phyloP scores from a whole-genome alignment of 352 stramenopile species.

The Thalassiosira livingstoniorum region DNA sequence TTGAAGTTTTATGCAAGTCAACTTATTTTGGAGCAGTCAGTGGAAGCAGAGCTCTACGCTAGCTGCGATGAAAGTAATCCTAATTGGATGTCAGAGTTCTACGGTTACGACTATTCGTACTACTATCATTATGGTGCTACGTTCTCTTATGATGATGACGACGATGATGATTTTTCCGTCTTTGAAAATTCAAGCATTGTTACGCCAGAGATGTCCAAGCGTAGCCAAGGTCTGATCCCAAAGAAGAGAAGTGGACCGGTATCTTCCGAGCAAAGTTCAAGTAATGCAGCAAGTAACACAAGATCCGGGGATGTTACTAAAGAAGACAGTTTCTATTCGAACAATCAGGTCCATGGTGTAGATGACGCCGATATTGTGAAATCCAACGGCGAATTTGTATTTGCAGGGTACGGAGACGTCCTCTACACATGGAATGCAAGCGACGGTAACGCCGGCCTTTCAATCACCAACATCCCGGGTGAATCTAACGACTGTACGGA shows the following conservation, averaged over 20 bases:
- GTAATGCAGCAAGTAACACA: background rate
- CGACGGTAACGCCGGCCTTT: background rate
- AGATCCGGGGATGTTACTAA: background rate
- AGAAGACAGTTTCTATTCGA: conserved; percentile 8
- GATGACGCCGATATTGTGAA: conserved; percentile 2
- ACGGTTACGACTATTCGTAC: conserved; percentile 13
- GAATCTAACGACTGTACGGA: background rate
- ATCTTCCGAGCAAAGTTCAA: background rate
- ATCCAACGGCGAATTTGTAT: conserved; percentile 4
- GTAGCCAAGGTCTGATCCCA: background rate
- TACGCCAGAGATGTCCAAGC: background rate
- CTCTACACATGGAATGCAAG: background rate
- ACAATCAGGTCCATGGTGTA: conserved; percentile 2
- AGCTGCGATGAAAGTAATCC: conserved; percentile 4
- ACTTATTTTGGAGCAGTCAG: conserved; percentile 10
- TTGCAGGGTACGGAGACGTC: conserved; percentile 11
- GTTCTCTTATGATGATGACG: background rate
- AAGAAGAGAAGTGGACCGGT: conserved; percentile 6
- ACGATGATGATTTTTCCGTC: background rate
- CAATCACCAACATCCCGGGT: background rate
- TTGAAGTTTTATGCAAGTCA: conserved; percentile 21
- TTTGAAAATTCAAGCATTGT: no score
- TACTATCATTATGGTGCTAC: conserved; percentile 1
- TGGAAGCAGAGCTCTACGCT: background rate
- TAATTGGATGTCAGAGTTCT: conserved; percentile 8